These are phyloP conservation scores for Sugiyamaella pinicola DNA, from an alignment of 1,139 yeast species.

Conservation along the genomic window DNA sequence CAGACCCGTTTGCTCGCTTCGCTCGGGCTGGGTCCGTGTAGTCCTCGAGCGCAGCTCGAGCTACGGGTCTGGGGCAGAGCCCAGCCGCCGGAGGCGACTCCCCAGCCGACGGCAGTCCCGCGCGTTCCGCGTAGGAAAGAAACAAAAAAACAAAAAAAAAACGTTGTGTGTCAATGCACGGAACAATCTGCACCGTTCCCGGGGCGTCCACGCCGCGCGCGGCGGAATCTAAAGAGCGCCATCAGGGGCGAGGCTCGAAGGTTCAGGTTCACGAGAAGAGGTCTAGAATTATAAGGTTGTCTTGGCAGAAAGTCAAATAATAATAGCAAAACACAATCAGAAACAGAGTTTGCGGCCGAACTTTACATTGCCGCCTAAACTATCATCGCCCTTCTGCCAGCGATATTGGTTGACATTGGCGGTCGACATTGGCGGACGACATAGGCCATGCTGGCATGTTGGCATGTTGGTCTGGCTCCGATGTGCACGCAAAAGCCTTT, in stretches of 20 bases:
- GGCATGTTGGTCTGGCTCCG: no score
- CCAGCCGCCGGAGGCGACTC: no score
- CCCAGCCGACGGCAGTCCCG: neutral
- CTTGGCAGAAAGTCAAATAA: neutral
- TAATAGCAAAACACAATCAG: neutral
- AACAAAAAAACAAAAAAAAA: conserved; percentile 1
- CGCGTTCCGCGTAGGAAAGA: neutral
- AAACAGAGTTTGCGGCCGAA: neutral
- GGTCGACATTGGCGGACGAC: no score
- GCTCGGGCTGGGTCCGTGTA: no score
- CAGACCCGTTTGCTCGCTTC: no score
- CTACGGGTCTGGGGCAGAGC: no score
- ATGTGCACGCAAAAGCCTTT: no score
- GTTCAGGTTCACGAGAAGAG: neutral
- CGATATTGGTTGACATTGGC: no score
- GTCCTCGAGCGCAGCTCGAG: no score
- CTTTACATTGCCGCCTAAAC: no score
- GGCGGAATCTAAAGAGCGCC: neutral
- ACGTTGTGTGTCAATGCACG: neutral
- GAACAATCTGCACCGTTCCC: conserved; percentile 2
- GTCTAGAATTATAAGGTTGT: neutral
- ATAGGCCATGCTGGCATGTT: no score
- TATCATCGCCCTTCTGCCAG: no score
- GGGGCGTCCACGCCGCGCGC: neutral
- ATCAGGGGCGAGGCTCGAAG: neutral